Evolutionary conservation across 2,329 filamentous ascomycete genomes (phyloP).

Genomic region (Metarhizium humberi): DNA sequence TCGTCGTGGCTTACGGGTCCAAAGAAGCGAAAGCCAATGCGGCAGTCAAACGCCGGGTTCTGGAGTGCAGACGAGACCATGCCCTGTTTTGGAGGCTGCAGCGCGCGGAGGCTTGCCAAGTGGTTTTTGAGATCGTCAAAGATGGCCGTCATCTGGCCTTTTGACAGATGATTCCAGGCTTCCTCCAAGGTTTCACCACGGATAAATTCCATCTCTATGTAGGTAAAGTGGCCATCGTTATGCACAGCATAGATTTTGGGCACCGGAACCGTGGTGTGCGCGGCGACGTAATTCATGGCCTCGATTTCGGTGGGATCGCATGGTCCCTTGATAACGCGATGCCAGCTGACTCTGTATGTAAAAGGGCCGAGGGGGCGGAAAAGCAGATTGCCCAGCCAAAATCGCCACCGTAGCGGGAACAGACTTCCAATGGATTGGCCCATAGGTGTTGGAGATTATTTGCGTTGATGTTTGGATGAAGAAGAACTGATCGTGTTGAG

Average conservation of each 20-base stretch:
- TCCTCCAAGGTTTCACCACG: conserved; percentile 10
- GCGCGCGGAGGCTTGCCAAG: conserved; percentile 13
- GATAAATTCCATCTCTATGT: conserved; percentile 19
- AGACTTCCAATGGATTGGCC: conserved; percentile 15
- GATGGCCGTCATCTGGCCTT: conserved; percentile 11
- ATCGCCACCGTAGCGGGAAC: conserved; percentile 14
- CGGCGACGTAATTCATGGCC: conserved; percentile 20
- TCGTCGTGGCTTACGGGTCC: conserved; percentile 16
- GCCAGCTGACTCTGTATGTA: conserved; percentile 16
- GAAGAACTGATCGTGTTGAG: too few relatives aligned
- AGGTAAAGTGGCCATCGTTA: conserved; percentile 9
- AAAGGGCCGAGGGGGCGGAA: conserved; percentile 7
- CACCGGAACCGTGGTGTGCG: conserved; percentile 18
- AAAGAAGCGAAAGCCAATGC: conserved; percentile 16
- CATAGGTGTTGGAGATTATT: conserved; percentile 9
- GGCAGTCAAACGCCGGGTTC: conserved; percentile 14
- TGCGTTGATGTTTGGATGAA: too few relatives aligned
- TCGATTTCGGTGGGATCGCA: conserved; percentile 18
- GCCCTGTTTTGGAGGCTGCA: conserved; percentile 13
- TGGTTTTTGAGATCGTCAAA: conserved; percentile 15
- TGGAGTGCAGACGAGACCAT: conserved; percentile 16
- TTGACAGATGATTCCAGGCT: conserved; percentile 13
- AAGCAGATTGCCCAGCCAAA: conserved; percentile 18
- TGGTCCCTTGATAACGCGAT: conserved; percentile 21
- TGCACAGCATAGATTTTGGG: conserved; percentile 17